Evolutionary conservation across 768 basidiomycete species (phyloP).

Genomic region (Chlorophyllum brunneum): DNA sequence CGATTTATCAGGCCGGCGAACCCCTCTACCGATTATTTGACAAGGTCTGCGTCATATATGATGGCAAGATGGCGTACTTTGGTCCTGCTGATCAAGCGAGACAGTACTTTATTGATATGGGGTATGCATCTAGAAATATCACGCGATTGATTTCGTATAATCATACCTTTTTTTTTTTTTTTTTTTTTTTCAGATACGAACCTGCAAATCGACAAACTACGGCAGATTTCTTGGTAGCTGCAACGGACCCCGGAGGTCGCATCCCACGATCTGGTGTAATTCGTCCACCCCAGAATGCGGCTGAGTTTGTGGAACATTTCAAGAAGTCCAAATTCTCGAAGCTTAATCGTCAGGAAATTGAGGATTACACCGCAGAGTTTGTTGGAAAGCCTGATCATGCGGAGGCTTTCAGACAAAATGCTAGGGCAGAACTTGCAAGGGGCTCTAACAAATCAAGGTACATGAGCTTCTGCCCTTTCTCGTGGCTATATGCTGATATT

Average conservation of each 20-base stretch:
- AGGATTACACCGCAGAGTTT: slow-evolving; percentile 37
- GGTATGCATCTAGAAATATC: slow-evolving; percentile 12
- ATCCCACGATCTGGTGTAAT: slow-evolving; percentile 39
- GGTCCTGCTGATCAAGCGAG: slow-evolving; percentile 63
- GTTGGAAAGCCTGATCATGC: slow-evolving; percentile 42
- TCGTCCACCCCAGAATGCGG: slow-evolving; percentile 47
- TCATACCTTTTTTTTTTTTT: no score
- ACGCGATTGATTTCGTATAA: background rate
- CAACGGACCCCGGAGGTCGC: slow-evolving; percentile 60
- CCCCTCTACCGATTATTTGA: slow-evolving; percentile 63
- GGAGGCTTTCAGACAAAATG: slow-evolving; percentile 43
- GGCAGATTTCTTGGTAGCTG: slow-evolving; percentile 59
- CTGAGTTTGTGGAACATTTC: slow-evolving; percentile 53
- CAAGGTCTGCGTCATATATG: slow-evolving; percentile 78
- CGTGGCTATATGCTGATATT: background rate
- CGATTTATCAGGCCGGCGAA: slow-evolving; percentile 83
- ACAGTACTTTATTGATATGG: slow-evolving; percentile 69
- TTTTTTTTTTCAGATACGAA: slow-evolving; percentile 48
- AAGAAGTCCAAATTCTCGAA: slow-evolving; percentile 33
- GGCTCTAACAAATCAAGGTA: slow-evolving; percentile 33
- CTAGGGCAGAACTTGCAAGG: slow-evolving; percentile 45
- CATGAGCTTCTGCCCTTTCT: slow-evolving; percentile 2
- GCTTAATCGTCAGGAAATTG: slow-evolving; percentile 43
- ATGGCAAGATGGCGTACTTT: slow-evolving; percentile 71
- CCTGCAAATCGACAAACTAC: slow-evolving; percentile 65